phyloP scores from a whole-genome alignment of 164 flowering plant genomes.

The Vitis rotundifolia region DNA sequence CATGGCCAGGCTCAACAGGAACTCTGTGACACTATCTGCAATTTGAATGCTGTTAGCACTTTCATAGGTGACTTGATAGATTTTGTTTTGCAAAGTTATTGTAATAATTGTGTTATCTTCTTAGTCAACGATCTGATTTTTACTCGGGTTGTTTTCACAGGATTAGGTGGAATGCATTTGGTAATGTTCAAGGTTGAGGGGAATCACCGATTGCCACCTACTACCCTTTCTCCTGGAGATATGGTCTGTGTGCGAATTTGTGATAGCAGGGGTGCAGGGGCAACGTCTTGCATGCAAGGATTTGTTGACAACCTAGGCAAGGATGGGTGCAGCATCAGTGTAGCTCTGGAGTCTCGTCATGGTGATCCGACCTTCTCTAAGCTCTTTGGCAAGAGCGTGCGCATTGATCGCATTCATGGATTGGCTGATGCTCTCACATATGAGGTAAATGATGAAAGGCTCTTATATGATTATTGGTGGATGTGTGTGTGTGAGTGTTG shows the following conservation, averaged over 20 bases:
- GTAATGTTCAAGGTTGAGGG: constrained; percentile 83
- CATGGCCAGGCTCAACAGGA: constrained; percentile 94
- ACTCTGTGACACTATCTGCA: constrained; percentile 93
- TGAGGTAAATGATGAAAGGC: constrained; percentile 54
- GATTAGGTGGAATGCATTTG: constrained; percentile 93
- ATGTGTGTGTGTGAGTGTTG: too few relatives aligned
- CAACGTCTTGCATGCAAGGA: constrained; percentile 87
- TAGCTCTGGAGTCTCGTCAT: constrained; percentile 83
- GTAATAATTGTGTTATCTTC: too few relatives aligned
- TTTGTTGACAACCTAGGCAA: constrained; percentile 83
- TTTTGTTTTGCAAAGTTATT: background rate
- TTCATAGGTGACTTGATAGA: constrained; percentile 57
- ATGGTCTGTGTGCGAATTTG: constrained; percentile 92
- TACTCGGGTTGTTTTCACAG: constrained; percentile 34
- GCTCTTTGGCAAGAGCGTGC: constrained; percentile 86
- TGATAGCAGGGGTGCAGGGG: constrained; percentile 84
- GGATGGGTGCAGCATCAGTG: constrained; percentile 83
- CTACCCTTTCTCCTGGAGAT: constrained; percentile 92
- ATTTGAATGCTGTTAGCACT: constrained; percentile 72
- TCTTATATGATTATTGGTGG: background rate
- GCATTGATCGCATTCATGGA: constrained; percentile 90
- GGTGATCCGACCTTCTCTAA: constrained; percentile 93
- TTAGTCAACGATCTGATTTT: background rate
- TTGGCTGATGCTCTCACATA: constrained; percentile 87
- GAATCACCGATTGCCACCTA: constrained; percentile 83